Base-by-base conservation (phyloP, 805 yeast species). In the Clavispora vitiphila region DNA sequence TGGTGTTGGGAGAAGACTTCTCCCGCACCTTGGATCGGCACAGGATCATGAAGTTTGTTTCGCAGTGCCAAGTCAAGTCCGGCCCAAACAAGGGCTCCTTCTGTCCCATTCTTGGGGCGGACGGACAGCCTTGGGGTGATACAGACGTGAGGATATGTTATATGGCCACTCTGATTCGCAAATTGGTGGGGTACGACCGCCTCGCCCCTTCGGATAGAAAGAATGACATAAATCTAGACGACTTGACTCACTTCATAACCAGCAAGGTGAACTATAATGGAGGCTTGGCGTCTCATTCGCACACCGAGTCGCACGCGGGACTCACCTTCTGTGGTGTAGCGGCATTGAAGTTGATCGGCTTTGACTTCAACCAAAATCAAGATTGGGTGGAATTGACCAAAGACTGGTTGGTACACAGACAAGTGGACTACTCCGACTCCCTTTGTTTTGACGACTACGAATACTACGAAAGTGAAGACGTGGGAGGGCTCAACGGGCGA, bases 401-500 rank as follows among this genome's bases (percentile, higher is more conserved):
- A 2, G 61, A 69, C 26, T 86, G 88, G 84, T 64, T 86, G 16
- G 68, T 74, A 2, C 80, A 79, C 44, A 64, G 95, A 31, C 95
- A 86, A 56, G 67, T 80, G n/a, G 47, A 53, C 8, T 57, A 48
- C 38, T 64, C 65, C 26, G 47, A 49, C 8, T 27, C 26, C 1
- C 39, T 62, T 12, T 53, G 60, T 40, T 29, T 15, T 6, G 67
- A 58, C 18, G 48, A 37, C 11, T 61, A 71, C 42, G 71, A 65
- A 22, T 59, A 49, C 40, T 62, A 58, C 39, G 81, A 77, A 49
- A 48, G 38, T 0, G 62, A 57, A 2, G 91, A 83, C 54, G 62
- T 63, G 39, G 96, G 96, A 2, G 91, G 91, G 0, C 80, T 86
- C 57, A 86, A 88, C 59, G 97, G 97, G 1, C 69, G 97, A 36